phyloP scores from a whole-genome alignment of 306 rosid species.

The Sicyos edulis region DNA sequence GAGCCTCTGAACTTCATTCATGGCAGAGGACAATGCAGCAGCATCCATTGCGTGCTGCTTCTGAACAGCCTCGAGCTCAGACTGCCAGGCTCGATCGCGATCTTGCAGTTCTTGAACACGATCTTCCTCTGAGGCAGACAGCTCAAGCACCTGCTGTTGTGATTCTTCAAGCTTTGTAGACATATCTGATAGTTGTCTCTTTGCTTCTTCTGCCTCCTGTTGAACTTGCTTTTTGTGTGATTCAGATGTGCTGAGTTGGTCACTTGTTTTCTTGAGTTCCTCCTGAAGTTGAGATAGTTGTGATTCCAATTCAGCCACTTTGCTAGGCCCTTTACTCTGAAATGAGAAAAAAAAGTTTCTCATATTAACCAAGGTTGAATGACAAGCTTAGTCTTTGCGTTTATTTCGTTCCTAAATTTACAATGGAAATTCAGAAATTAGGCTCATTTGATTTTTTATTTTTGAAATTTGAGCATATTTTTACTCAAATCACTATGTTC shows the following conservation, averaged over 20 bases:
- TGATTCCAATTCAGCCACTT: conserved; percentile 58
- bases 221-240: conserved; percentile 51
- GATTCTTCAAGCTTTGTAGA: conserved; percentile 65
- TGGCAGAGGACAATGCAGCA: conserved; percentile 62
- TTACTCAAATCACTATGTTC: too few species aligned
- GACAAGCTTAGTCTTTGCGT: not conserved
- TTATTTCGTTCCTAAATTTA: too few species aligned
- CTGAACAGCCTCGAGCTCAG: conserved; percentile 82
- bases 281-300: conserved; percentile 63
- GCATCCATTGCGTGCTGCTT: conserved; percentile 88
- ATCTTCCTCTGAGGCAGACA: conserved; percentile 67
- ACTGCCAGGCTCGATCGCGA: conserved; percentile 84
- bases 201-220: conserved; percentile 73
- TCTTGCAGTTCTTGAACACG: conserved; percentile 75
- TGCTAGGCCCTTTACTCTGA: conserved; percentile 55
- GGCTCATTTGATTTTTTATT: too few species aligned
- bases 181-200: conserved; percentile 41
- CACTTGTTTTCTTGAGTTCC: conserved; percentile 61
- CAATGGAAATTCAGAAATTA: too few species aligned
- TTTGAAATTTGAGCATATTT: too few species aligned
- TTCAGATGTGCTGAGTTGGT: conserved; percentile 57
- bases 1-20: conserved; percentile 78
- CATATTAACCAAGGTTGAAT: not conserved
- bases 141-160: conserved; percentile 55
- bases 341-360: not conserved